Percentiles rank a stretch among this genome's conserved stretches.
Conservation (phyloP, 495 filamentous ascomycete species). For the Penicillium fimorum region DNA sequence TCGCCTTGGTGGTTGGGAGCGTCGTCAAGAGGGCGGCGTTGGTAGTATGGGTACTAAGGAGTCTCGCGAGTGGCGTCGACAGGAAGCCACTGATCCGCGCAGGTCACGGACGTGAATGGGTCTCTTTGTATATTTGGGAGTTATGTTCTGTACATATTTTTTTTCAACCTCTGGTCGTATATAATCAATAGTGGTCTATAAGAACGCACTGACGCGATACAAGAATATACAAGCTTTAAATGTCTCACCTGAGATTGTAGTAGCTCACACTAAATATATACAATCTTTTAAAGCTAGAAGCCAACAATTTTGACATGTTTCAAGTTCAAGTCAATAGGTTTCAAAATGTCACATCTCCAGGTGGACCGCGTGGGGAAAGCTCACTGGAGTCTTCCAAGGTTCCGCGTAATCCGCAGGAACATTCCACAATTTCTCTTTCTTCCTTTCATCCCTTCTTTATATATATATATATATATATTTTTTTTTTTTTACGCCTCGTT, state of each 20-base stretch:
- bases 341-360: not conserved
- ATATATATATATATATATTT: too few relatives aligned
- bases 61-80: conserved; percentile 76
- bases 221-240: not conserved
- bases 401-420: conserved; percentile 23
- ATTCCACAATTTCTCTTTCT: conserved; percentile 9
- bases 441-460: not conserved
- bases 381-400: conserved; percentile 18
- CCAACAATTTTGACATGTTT: not conserved
- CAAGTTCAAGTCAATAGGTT: not conserved
- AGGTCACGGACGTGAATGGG: conserved; percentile 55
- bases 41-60: conserved; percentile 90
- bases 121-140: conserved; percentile 8
- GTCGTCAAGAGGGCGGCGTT: conserved; percentile 80
- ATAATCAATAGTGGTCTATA: conserved; percentile 13
- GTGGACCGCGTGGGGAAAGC: conserved; percentile 25
- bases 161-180: conserved; percentile 6
- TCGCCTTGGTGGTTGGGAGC: conserved; percentile 91
- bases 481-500: not conserved
- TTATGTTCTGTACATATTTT: conserved; percentile 17
- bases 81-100: conserved; percentile 82
- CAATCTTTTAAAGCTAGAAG: too few relatives aligned
- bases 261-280: too few relatives aligned
- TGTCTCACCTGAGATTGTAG: too few relatives aligned
- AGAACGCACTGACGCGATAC: not conserved